Base-by-base conservation (phyloP, 441 rosid genomes). In the Breynia disticha region DNA sequence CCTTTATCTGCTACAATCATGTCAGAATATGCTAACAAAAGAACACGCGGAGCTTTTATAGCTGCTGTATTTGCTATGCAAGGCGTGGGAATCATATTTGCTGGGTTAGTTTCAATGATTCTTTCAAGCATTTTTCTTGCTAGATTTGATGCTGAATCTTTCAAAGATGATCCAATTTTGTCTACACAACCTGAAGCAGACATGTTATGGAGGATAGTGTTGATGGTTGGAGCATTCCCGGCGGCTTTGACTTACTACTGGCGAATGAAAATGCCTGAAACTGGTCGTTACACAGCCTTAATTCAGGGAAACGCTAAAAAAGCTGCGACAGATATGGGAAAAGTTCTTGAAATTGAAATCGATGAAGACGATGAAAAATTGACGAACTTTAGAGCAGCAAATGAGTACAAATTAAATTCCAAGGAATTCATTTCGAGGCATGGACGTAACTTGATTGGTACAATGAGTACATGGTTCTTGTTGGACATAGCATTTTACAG, bases 11-110 rank as follows among this genome's bases (percentile, higher is more conserved):
- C 90, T 11, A 75, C 90, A 0, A 82, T 82, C 41, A 85, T 85
- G 87, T 82, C 84, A 0, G 94, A 85, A 49, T 82, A 85, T 19
- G 87, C 95, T 0, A 83, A 83, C 56, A 81, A 84, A 65, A 84
- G 64, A 42, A 79, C 82, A 2, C 85, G 87, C 0, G 86, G 91
- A 0, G 72, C 80, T 10, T 86, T 86, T 56, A 83, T 81, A 4
- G 88, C 90, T 0, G 84, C 90, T 0, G 90, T 86, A 48, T 83
- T 86, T 15, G 95, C 95, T 0, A 86, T 81, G 95, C 88, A 83
- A 57, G 95, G 95, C 2, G 69, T 81, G 3, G 87, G 90, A 19
- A 79, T 80, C 41, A 69, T 86, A 16, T 71, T 79, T 10, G 86
- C 86, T 0, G 86, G 88, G 0, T 53, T 86, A 0, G 84, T 86